phyloP scores from a whole-genome alignment of 805 yeast genomes.

The Candida tammaniensis region DNA sequence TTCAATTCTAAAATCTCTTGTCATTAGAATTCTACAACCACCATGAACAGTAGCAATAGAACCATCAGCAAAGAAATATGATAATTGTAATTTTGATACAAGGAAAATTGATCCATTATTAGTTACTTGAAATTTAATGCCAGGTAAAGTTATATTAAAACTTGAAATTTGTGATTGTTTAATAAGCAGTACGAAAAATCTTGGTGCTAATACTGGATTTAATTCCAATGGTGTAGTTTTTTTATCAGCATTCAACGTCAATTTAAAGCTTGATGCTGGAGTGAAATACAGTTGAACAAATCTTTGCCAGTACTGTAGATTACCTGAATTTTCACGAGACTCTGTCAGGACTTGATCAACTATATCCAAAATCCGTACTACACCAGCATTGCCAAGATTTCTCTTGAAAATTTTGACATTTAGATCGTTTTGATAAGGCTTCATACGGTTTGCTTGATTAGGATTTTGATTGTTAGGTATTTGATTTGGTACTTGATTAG shows the following conservation, averaged over 20 bases:
- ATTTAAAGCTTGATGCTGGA: slow-evolving; percentile 28
- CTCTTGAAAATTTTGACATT: slow-evolving; percentile 35
- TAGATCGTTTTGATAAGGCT: slow-evolving; percentile 26
- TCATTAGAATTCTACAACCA: slow-evolving; percentile 58
- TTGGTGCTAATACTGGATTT: slow-evolving; percentile 61
- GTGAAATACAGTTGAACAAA: slow-evolving; percentile 30
- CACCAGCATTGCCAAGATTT: slow-evolving; percentile 42
- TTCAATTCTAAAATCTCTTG: slow-evolving; percentile 62
- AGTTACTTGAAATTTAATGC: slow-evolving; percentile 39
- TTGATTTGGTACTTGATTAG: too few species aligned
- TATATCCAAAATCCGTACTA: slow-evolving; percentile 36
- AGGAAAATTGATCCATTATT: slow-evolving; percentile 38
- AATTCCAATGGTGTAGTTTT: slow-evolving; percentile 54
- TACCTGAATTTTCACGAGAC: slow-evolving; percentile 23
- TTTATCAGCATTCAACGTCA: slow-evolving; percentile 21
- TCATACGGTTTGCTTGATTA: neutral
- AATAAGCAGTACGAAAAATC: slow-evolving; percentile 53
- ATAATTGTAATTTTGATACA: slow-evolving; percentile 25
- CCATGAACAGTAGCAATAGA: slow-evolving; percentile 64
- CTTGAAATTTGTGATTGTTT: slow-evolving; percentile 39
- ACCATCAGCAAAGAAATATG: slow-evolving; percentile 59
- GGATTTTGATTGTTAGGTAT: slow-evolving; percentile 4
- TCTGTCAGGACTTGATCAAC: slow-evolving; percentile 39
- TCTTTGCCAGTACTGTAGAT: slow-evolving; percentile 36
- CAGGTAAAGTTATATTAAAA: slow-evolving; percentile 31